Evolutionary conservation across 495 filamentous ascomycete species (phyloP).

Genomic region (Tirmania nivea): DNA sequence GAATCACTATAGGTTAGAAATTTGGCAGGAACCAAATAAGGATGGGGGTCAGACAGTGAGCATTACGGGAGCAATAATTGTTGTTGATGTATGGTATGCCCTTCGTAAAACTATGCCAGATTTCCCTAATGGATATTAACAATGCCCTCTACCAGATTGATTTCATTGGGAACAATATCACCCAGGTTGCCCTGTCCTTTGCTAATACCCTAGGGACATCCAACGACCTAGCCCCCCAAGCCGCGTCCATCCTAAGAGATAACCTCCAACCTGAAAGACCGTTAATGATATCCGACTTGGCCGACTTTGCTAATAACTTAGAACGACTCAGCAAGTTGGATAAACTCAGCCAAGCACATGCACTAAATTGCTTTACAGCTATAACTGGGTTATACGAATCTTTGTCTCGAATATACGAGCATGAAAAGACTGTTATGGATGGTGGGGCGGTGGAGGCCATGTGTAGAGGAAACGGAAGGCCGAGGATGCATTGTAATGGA

Average conservation of each 20-base stretch:
- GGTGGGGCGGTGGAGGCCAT: constrained; percentile 31
- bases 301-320: constrained; percentile 57
- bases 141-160: constrained; percentile 19
- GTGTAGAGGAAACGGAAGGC: constrained; percentile 49
- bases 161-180: constrained; percentile 14
- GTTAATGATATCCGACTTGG: constrained; percentile 35
- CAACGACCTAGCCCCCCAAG: constrained; percentile 11
- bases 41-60: constrained; percentile 29
- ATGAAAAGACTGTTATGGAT: constrained; percentile 38
- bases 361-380: constrained; percentile 73
- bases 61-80: constrained; percentile 44
- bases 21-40: too few species aligned
- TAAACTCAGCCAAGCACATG: constrained; percentile 46
- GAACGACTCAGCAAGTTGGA: constrained; percentile 59
- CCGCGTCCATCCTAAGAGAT: constrained; percentile 27
- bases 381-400: constrained; percentile 57
- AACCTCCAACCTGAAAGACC: constrained; percentile 31
- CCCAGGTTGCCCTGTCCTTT: constrained; percentile 19
- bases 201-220: constrained; percentile 12
- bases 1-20: too few species aligned
- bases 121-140: constrained; percentile 26
- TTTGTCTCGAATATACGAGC: constrained; percentile 38
- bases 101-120: constrained; percentile 29
- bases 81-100: constrained; percentile 30
- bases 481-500: constrained; percentile 50